Percentiles rank a stretch among this genome's conserved stretches.
Conservation (phyloP, 768 basidiomycete genomes). For the Calocera viscosa region DNA sequence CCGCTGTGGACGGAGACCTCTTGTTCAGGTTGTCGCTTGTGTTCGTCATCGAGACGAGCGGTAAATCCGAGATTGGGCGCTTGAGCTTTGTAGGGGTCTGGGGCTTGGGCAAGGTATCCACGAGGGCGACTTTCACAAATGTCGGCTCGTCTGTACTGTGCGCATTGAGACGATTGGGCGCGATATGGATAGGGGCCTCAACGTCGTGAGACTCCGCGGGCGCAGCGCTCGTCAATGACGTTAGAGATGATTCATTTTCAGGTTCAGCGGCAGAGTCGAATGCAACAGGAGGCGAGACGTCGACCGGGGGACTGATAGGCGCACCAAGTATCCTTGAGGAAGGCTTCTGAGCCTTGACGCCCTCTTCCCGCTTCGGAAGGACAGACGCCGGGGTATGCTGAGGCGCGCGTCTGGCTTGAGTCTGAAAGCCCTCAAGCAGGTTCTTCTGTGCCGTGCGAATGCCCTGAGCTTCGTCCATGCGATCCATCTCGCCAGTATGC, state of each 20-base stretch:
- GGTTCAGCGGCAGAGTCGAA: neutral
- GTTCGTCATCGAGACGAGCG: neutral
- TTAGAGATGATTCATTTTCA: neutral
- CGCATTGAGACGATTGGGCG: neutral
- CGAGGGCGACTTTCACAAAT: neutral
- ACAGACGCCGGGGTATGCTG: neutral
- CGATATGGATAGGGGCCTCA: neutral
- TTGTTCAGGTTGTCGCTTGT: neutral
- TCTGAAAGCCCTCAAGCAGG: slow-evolving; percentile 13
- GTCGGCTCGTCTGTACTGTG: neutral
- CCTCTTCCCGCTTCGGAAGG: neutral
- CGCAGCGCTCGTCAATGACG: neutral
- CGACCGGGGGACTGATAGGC: slow-evolving; percentile 13
- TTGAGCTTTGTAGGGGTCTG: neutral
- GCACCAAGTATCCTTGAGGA: neutral
- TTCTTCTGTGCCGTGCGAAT: slow-evolving; percentile 16
- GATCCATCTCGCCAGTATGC: slow-evolving; percentile 10
- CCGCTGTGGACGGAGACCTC: neutral
- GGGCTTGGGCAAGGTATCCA: neutral
- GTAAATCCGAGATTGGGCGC: neutral
- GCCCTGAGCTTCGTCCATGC: slow-evolving; percentile 9
- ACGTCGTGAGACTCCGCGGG: too few species aligned
- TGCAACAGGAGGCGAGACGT: slow-evolving; percentile 13
- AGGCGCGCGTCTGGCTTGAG: neutral
- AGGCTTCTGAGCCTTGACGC: neutral